Evolutionary conservation across 164 flowering plant genomes (phyloP).

Genomic region (Vitis vinifera): DNA sequence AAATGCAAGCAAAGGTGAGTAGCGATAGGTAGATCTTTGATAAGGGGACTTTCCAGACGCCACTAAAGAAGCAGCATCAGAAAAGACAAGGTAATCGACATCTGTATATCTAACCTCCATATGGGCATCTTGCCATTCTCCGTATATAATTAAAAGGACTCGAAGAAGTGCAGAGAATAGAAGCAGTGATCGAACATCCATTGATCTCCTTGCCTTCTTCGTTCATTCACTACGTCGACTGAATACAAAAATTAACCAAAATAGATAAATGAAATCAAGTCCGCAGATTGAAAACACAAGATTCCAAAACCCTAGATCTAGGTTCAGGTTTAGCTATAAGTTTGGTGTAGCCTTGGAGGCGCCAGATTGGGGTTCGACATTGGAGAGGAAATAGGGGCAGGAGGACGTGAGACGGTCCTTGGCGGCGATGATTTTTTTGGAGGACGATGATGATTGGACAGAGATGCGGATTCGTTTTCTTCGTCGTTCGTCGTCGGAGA

Average conservation of each 20-base stretch:
- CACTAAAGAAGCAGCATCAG: slow-evolving; percentile 84
- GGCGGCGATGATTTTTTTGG: slow-evolving; percentile 46
- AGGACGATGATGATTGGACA: slow-evolving; percentile 30
- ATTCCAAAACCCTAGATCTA: no score
- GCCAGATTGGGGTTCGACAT: slow-evolving; percentile 85
- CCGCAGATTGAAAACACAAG: no score
- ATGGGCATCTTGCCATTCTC: slow-evolving; percentile 95
- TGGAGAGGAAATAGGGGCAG: slow-evolving; percentile 43
- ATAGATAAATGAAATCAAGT: no score
- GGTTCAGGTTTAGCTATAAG: slow-evolving; percentile 38
- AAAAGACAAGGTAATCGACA: slow-evolving; percentile 87
- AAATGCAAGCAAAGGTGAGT: slow-evolving; percentile 86
- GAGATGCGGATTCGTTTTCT: slow-evolving; percentile 35
- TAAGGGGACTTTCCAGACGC: slow-evolving; percentile 76
- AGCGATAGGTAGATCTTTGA: slow-evolving; percentile 73
- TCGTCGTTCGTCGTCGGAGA: slow-evolving; percentile 71
- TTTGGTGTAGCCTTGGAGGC: slow-evolving; percentile 81
- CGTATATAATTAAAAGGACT: slow-evolving; percentile 57
- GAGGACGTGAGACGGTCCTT: slow-evolving; percentile 47
- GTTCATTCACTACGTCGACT: no score
- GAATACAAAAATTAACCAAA: no score
- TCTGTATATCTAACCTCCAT: slow-evolving; percentile 96
- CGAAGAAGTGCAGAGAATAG: slow-evolving; percentile 65
- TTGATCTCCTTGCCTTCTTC: slow-evolving; percentile 23
- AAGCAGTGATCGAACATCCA: slow-evolving; percentile 41